Conservation (phyloP, 306 rosid species). For the Lotus japonicus region DNA sequence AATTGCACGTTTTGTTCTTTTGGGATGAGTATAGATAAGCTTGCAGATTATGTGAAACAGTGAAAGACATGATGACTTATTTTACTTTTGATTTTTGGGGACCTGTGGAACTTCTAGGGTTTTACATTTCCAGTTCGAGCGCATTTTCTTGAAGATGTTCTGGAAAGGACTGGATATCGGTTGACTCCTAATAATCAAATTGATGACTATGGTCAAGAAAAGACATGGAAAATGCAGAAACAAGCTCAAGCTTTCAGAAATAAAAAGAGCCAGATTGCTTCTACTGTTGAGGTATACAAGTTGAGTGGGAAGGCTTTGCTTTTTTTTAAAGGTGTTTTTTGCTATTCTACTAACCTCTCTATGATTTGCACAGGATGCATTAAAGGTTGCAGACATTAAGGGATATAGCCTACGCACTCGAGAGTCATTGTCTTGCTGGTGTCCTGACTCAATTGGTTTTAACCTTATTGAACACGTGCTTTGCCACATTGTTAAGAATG, state of each 20-base stretch:
- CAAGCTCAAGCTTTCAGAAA: constrained; percentile 69
- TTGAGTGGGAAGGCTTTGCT: not conserved
- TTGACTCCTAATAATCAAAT: constrained; percentile 82
- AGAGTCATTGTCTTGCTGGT: constrained; percentile 84
- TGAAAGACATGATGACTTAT: not conserved
- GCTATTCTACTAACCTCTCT: constrained; percentile 15
- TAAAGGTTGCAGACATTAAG: constrained; percentile 59
- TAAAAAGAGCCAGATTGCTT: constrained; percentile 90
- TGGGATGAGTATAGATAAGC: not conserved
- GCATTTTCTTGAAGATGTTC: constrained; percentile 76
- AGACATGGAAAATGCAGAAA: constrained; percentile 82
- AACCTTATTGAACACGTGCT: constrained; percentile 76
- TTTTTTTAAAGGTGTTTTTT: not conserved
- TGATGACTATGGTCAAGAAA: constrained; percentile 92
- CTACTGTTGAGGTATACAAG: constrained; percentile 67
- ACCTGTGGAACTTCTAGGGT: constrained; percentile 46
- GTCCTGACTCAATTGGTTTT: constrained; percentile 84
- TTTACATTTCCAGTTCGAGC: constrained; percentile 86
- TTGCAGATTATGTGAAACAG: not conserved
- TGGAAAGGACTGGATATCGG: constrained; percentile 65
- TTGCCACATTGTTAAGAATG: constrained; percentile 74
- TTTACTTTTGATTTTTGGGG: constrained; percentile 13
- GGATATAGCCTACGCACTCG: constrained; percentile 54
- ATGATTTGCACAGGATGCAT: constrained; percentile 58
- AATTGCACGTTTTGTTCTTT: not conserved